These are phyloP conservation scores for Suillus decipiens DNA, from an alignment of 768 basidiomycete species.

Conservation along the genomic window DNA sequence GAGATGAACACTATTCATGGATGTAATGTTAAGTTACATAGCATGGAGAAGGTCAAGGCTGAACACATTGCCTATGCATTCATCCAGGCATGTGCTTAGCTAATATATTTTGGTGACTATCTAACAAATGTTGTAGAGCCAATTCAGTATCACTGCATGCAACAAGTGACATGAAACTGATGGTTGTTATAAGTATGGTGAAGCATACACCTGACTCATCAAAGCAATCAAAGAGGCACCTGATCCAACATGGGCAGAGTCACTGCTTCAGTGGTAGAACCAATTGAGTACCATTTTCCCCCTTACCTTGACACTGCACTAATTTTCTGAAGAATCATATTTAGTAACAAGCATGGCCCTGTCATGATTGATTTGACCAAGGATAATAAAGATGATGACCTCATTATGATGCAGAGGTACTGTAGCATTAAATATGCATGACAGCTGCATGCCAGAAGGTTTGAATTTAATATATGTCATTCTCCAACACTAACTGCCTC, in stretches of 20 bases:
- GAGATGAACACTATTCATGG: not conserved
- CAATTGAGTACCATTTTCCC: not conserved
- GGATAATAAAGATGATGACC: not conserved
- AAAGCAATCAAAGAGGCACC: not conserved
- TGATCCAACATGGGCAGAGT: not conserved
- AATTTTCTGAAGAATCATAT: not conserved
- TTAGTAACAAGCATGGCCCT: not conserved
- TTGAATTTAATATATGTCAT: not conserved
- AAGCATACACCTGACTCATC: constrained; percentile 9
- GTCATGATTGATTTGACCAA: not conserved
- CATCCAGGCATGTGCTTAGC: not conserved
- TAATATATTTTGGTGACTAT: not conserved
- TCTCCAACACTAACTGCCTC: not conserved
- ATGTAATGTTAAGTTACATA: constrained; percentile 8
- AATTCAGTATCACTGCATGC: not conserved
- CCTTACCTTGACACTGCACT: not conserved
- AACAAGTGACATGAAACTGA: constrained; percentile 11
- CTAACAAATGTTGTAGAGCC: constrained; percentile 2
- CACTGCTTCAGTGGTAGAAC: not conserved
- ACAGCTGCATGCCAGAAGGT: not conserved
- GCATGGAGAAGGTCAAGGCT: constrained; percentile 6
- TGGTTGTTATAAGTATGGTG: constrained; percentile 5
- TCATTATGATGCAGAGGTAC: not conserved
- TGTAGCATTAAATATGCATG: not conserved
- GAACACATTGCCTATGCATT: constrained; percentile 10